Conservation (phyloP, 2,329 filamentous ascomycete species). For the Diaporthe destruens region DNA sequence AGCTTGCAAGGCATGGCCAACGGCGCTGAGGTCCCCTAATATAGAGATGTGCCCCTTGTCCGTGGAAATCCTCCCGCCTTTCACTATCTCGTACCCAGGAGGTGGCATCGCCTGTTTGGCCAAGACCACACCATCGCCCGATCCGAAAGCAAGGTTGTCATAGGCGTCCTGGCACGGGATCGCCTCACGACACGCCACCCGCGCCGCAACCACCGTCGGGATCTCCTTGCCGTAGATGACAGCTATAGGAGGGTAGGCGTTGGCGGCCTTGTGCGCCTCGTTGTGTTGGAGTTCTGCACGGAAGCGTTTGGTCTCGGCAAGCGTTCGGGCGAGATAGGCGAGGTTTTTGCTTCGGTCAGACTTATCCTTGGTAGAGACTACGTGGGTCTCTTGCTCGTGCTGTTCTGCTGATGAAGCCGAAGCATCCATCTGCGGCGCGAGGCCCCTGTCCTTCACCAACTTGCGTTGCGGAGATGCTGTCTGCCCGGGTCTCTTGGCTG, state of each 20-base stretch:
- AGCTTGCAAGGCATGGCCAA: constrained; percentile 80
- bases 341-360: constrained; percentile 64
- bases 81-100: constrained; percentile 79
- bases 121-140: constrained; percentile 90
- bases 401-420: constrained; percentile 47
- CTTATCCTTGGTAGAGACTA: constrained; percentile 47
- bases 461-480: constrained; percentile 48
- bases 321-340: constrained; percentile 80
- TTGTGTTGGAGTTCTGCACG: constrained; percentile 78
- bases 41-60: constrained; percentile 90
- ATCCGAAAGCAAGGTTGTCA: constrained; percentile 87
- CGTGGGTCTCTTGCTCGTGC: constrained; percentile 39
- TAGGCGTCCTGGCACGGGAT: constrained; percentile 85
- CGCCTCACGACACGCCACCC: constrained; percentile 77
- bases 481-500: constrained; percentile 44
- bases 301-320: constrained; percentile 79
- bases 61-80: constrained; percentile 80
- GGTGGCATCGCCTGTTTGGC: constrained; percentile 89
- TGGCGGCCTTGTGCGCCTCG: constrained; percentile 69
- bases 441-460: constrained; percentile 52
- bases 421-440: constrained; percentile 62
- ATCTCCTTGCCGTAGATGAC: constrained; percentile 89
- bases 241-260: constrained; percentile 83
- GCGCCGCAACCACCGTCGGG: constrained; percentile 86
- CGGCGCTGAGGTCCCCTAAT: constrained; percentile 84